phyloP scores from a whole-genome alignment of 495 filamentous ascomycete species.

The Neurospora tetraspora region DNA sequence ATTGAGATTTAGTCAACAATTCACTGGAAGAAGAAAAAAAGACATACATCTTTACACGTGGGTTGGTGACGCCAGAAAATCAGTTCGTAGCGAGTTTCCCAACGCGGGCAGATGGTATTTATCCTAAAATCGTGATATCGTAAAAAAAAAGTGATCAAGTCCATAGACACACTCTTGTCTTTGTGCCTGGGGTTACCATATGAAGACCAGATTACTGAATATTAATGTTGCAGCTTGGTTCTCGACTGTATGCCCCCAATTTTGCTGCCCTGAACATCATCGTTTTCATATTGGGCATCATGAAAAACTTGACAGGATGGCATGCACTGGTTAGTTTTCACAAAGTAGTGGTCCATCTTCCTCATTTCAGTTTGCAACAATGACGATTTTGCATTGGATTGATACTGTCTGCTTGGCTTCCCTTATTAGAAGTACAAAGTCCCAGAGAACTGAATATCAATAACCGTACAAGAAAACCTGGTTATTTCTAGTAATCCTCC shows the following conservation, averaged over 20 bases:
- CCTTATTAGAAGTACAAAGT: slow-evolving; percentile 12
- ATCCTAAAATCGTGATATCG: neutral
- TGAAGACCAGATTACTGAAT: neutral
- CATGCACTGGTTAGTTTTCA: neutral
- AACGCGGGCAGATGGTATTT: neutral
- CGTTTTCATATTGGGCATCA: neutral
- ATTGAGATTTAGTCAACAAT: neutral
- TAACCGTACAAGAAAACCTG: slow-evolving; percentile 17
- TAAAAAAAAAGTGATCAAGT: neutral
- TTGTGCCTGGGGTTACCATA: neutral
- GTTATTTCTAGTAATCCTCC: slow-evolving; percentile 13
- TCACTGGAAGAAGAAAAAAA: neutral
- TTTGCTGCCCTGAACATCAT: neutral
- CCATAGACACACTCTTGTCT: neutral
- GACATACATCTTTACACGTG: neutral
- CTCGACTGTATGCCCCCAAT: neutral
- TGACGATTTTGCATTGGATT: slow-evolving; percentile 11
- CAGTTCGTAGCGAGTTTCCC: neutral
- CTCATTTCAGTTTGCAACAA: neutral
- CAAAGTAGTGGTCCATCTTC: neutral
- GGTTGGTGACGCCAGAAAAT: neutral
- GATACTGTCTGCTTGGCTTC: slow-evolving; percentile 15
- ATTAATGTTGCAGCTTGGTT: neutral
- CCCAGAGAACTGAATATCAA: slow-evolving; percentile 12
- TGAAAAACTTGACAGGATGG: neutral